Conservation (phyloP, 108 stramenopile genomes). For the Skeletonema costatum region DNA sequence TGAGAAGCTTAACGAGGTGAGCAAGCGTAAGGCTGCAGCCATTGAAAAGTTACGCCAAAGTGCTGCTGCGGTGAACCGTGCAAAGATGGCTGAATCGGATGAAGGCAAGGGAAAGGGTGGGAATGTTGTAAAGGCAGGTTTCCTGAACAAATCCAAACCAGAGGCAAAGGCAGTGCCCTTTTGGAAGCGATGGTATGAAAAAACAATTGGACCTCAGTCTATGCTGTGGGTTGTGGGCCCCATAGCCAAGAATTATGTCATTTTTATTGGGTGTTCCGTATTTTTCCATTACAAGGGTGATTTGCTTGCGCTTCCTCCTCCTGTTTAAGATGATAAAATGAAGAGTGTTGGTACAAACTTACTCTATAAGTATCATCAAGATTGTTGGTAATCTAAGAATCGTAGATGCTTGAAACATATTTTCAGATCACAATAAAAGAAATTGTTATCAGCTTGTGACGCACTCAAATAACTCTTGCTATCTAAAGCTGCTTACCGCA, state of each 20-base stretch:
- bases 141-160: conserved; percentile 66
- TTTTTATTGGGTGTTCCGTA: conserved; percentile 70
- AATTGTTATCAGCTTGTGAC: too few relatives aligned
- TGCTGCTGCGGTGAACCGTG: conserved; percentile 53
- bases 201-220: conserved; percentile 70
- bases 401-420: too few relatives aligned
- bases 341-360: not conserved
- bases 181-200: conserved; percentile 63
- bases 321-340: conserved; percentile 51
- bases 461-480: too few relatives aligned
- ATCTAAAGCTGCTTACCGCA: too few relatives aligned
- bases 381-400: not conserved
- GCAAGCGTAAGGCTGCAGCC: conserved; percentile 70
- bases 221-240: conserved; percentile 63
- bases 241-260: conserved; percentile 73
- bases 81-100: conserved; percentile 24
- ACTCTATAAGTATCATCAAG: not conserved
- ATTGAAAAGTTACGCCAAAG: conserved; percentile 67
- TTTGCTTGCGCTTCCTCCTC: conserved; percentile 76
- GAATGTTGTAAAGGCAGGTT: conserved; percentile 75
- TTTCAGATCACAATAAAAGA: too few relatives aligned
- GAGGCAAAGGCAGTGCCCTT: conserved; percentile 17
- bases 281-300: conserved; percentile 80
- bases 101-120: conserved; percentile 29
- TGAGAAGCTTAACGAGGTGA: conserved; percentile 73